Percentiles rank a stretch among this genome's conserved stretches.
Evolutionary conservation across 2,329 filamentous ascomycete species (phyloP).

Genomic region (Diaporthe ilicicola): DNA sequence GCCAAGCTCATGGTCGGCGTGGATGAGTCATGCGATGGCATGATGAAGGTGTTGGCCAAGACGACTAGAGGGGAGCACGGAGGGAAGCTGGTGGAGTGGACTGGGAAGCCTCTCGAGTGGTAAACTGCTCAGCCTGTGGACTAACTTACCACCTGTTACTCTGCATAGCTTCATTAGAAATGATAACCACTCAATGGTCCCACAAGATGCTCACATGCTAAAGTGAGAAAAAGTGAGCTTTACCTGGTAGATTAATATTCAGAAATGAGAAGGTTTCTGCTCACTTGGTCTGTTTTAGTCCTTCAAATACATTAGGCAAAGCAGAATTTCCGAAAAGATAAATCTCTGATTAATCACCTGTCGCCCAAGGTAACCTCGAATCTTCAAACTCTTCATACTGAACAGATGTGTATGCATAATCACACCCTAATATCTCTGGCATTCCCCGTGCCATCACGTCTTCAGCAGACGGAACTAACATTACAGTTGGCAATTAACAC

Average conservation of each 20-base stretch:
- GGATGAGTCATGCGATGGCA: slow-evolving; percentile 33
- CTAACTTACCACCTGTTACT: background rate
- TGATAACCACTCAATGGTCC: background rate
- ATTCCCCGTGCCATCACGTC: background rate
- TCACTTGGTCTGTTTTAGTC: no score
- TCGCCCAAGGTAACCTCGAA: background rate
- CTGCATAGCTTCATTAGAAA: background rate
- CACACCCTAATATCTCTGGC: background rate
- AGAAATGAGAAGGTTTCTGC: background rate
- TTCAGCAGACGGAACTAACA: background rate
- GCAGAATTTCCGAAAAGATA: no score
- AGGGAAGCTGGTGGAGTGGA: slow-evolving; percentile 37
- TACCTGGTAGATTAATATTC: background rate
- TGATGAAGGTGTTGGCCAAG: slow-evolving; percentile 32
- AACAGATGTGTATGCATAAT: background rate
- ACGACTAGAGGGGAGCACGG: slow-evolving; percentile 37
- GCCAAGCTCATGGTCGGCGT: slow-evolving; percentile 9
- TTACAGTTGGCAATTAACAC: background rate
- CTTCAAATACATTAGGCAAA: no score
- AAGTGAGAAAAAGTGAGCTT: background rate
- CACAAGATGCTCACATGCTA: background rate
- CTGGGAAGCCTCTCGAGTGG: slow-evolving; percentile 28
- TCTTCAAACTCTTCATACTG: background rate
- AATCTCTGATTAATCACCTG: background rate
- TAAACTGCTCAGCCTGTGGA: background rate